phyloP scores from a whole-genome alignment of 2,329 filamentous ascomycete species.

The Shiraia sp. region DNA sequence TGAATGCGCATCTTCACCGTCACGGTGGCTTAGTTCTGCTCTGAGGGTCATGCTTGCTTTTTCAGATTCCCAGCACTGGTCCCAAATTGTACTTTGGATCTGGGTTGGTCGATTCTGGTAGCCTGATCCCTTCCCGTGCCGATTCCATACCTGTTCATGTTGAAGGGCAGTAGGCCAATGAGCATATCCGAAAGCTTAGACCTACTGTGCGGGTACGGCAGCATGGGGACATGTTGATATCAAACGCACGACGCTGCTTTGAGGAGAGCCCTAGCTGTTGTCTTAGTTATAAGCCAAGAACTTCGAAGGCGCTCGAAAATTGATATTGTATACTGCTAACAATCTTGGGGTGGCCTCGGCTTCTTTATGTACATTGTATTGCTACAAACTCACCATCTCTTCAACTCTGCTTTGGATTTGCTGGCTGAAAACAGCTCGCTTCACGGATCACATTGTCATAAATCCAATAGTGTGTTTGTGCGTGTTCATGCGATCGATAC shows the following conservation, averaged over 20 bases:
- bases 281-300: conserved; percentile 20
- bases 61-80: conserved; percentile 4
- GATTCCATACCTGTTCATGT: conserved; percentile 15
- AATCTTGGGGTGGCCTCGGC: conserved; percentile 21
- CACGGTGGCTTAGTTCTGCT: conserved; percentile 11
- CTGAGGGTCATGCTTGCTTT: conserved; percentile 14
- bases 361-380: conserved; percentile 20
- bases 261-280: conserved; percentile 7
- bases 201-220: conserved; percentile 13
- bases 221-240: conserved; percentile 16
- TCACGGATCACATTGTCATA: conserved; percentile 25
- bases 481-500: conserved; percentile 26
- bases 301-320: conserved; percentile 3
- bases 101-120: conserved; percentile 3
- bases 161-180: conserved; percentile 4
- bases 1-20: conserved; percentile 18
- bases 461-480: conserved; percentile 38
- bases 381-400: conserved; percentile 10
- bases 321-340: conserved; percentile 8
- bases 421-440: conserved; percentile 13
- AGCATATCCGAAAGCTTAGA: conserved; percentile 19
- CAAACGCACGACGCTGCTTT: conserved; percentile 17
- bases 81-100: conserved; percentile 3
- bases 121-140: conserved; percentile 19
- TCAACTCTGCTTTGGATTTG: conserved; percentile 13